Percentiles rank a stretch among this genome's conserved stretches.
phyloP scores from a whole-genome alignment of 345 rosid species.

The Hypericum androsaemum region DNA sequence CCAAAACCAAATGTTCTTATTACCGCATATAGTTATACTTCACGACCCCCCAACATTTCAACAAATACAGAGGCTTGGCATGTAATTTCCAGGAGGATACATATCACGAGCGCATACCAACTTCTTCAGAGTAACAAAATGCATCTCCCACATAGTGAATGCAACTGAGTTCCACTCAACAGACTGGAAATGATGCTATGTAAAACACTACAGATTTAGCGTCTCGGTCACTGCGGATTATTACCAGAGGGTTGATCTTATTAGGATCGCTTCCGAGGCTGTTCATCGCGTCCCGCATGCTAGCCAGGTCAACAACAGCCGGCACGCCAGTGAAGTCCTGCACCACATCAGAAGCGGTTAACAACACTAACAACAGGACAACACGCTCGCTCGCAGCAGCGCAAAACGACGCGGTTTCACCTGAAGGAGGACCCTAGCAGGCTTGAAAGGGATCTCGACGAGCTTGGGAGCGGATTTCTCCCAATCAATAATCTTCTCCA shows the following conservation, averaged over 20 bases:
- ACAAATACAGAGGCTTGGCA: no score
- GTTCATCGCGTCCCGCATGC: slow-evolving; percentile 84
- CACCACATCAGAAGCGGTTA: background rate
- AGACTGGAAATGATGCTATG: no score
- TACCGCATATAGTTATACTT: no score
- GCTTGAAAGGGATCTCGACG: slow-evolving; percentile 79
- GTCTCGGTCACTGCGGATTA: slow-evolving; percentile 1
- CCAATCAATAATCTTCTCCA: slow-evolving; percentile 81
- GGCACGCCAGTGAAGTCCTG: slow-evolving; percentile 83
- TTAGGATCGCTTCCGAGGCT: slow-evolving; percentile 55
- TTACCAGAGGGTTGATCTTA: slow-evolving; percentile 62
- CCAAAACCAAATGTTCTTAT: no score
- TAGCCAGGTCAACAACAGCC: slow-evolving; percentile 79
- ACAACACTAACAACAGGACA: background rate
- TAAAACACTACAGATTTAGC: background rate
- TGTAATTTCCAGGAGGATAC: no score
- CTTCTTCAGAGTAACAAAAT: no score
- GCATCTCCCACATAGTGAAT: no score
- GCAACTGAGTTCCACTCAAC: no score
- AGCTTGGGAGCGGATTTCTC: slow-evolving; percentile 55
- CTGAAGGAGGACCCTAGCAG: slow-evolving; percentile 77
- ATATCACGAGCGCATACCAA: no score
- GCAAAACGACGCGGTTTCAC: slow-evolving; percentile 13
- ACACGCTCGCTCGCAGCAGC: background rate
- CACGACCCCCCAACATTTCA: no score